These are phyloP conservation scores for Cucurbita pepo DNA, from an alignment of 306 rosid species.

Conservation along the genomic window DNA sequence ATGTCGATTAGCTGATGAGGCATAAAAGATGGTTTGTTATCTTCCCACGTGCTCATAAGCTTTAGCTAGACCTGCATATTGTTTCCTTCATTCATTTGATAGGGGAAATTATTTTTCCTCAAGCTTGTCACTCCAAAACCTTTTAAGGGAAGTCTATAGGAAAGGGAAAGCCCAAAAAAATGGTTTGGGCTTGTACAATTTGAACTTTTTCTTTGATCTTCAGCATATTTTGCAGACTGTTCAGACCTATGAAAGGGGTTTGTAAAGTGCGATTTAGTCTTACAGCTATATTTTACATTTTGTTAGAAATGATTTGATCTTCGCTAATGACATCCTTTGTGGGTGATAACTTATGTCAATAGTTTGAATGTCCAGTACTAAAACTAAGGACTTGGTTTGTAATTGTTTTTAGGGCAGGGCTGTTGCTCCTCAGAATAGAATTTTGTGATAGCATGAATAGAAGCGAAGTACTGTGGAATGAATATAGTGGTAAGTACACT, in stretches of 20 bases:
- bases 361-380: neutral
- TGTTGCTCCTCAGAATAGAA: neutral
- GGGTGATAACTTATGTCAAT: neutral
- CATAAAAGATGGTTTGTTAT: neutral
- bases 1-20: neutral
- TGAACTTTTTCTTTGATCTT: neutral
- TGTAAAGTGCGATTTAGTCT: neutral
- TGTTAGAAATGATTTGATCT: no score
- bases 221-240: neutral
- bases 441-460: neutral
- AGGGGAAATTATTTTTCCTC: neutral
- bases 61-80: neutral
- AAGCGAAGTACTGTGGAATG: neutral
- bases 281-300: neutral
- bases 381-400: neutral
- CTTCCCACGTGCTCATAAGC: neutral
- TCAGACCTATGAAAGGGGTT: neutral
- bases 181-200: no score
- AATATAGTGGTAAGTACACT: no score
- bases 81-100: neutral
- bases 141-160: no score
- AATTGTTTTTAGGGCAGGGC: neutral
- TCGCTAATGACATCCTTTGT: neutral
- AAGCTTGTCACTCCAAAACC: no score
- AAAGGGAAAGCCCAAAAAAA: no score